A percentile compares a stretch with the other conserved stretches of the same genome.
These are phyloP conservation scores for Wickerhamiella occidentalis DNA, from an alignment of 805 yeast genomes.

Conservation along the genomic window DNA sequence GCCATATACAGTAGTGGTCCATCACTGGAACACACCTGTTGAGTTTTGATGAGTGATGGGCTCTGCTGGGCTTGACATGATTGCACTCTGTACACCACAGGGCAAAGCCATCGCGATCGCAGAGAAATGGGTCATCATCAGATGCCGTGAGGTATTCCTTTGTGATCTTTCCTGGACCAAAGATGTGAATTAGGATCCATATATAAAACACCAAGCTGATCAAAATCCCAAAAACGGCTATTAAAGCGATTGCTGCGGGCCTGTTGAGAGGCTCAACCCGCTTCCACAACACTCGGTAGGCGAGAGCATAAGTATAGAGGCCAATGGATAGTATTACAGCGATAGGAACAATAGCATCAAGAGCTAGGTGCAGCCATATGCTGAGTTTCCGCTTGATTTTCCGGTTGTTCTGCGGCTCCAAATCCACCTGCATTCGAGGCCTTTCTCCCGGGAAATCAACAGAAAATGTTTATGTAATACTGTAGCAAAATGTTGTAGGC, in stretches of 20 bases:
- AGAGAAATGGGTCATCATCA: constrained; percentile 35
- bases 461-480: neutral
- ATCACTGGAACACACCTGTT: constrained; percentile 54
- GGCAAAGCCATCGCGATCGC: constrained; percentile 66
- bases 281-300: constrained; percentile 36
- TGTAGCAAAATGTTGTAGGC: neutral
- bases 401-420: constrained; percentile 8
- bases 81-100: constrained; percentile 60
- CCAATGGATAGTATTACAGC: constrained; percentile 22
- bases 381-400: neutral
- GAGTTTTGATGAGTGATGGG: constrained; percentile 53
- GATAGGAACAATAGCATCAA: constrained; percentile 8
- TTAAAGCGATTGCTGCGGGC: constrained; percentile 29
- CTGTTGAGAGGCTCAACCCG: constrained; percentile 20
- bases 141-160: constrained; percentile 11
- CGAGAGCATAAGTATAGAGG: constrained; percentile 35
- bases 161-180: constrained; percentile 50
- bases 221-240: constrained; percentile 27
- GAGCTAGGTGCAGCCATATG: neutral
- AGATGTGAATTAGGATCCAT: constrained; percentile 36
- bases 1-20: constrained; percentile 77
- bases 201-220: constrained; percentile 23
- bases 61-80: constrained; percentile 50
- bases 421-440: constrained; percentile 8
- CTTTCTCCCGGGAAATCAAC: neutral